phyloP scores from a whole-genome alignment of 805 yeast species.

The Alloascoidea africana region DNA sequence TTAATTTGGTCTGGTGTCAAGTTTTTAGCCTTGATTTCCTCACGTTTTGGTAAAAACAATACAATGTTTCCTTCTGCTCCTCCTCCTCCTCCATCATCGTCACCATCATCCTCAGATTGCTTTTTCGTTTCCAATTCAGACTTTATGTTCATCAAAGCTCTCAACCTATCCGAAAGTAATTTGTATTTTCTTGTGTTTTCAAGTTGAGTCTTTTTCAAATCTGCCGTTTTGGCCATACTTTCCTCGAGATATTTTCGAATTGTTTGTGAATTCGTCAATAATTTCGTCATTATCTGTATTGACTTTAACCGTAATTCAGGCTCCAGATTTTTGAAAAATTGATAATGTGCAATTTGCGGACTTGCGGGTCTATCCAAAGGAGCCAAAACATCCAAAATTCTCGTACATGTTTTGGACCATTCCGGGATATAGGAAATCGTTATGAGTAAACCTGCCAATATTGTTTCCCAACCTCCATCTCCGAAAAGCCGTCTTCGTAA shows the following conservation, averaged over 20 bases:
- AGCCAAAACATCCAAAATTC: slow-evolving; percentile 37
- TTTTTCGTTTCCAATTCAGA: slow-evolving; percentile 14
- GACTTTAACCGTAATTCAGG: slow-evolving; percentile 38
- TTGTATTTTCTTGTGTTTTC: slow-evolving; percentile 52
- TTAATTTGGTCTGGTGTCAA: slow-evolving; percentile 11
- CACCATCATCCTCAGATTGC: slow-evolving; percentile 5
- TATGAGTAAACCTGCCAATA: slow-evolving; percentile 58
- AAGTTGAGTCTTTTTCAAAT: slow-evolving; percentile 53
- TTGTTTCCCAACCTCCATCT: slow-evolving; percentile 78
- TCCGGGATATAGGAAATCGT: slow-evolving; percentile 41
- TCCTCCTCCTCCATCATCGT: not conserved
- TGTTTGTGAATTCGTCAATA: slow-evolving; percentile 40
- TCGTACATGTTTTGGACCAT: slow-evolving; percentile 31
- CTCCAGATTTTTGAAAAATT: slow-evolving; percentile 39
- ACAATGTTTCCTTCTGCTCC: slow-evolving; percentile 1
- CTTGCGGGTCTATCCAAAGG: slow-evolving; percentile 34
- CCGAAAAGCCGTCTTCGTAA: slow-evolving; percentile 58
- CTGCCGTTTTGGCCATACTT: slow-evolving; percentile 47
- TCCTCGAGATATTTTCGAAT: slow-evolving; percentile 54
- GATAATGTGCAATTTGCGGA: slow-evolving; percentile 29
- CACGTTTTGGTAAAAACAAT: slow-evolving; percentile 6
- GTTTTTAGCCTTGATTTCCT: slow-evolving; percentile 9
- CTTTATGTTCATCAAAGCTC: slow-evolving; percentile 25
- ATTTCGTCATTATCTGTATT: slow-evolving; percentile 46
- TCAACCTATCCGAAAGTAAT: slow-evolving; percentile 33